Evolutionary conservation across 257 asterid species (phyloP), one percentile per base, ranked within the genome.

Genomic region (Phtheirospermum japonicum): DNA sequence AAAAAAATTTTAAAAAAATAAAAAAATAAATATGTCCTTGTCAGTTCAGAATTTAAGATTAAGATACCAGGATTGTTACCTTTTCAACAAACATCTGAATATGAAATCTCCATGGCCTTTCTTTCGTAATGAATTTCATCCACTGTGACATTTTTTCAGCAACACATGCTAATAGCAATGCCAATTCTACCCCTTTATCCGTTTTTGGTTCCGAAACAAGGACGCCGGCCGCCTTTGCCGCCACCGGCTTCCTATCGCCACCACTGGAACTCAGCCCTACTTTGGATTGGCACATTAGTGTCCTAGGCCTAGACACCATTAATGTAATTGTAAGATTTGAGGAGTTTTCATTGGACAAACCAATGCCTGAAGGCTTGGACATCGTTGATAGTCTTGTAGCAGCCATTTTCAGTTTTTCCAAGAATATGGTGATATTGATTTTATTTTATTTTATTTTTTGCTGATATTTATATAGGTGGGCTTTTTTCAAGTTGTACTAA

Each of bases 41-140:
- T n/a, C n/a, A n/a, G n/a, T n/a, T n/a, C n/a, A n/a, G n/a, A n/a
- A n/a, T n/a, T n/a, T n/a, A n/a, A n/a, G n/a, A n/a, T n/a, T n/a
- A 67, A 59, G 40, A 49, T 23, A 4, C 7, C 28, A 17, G 42
- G 52, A 14, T 61, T 9, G 0, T 16, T 14, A 90, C 96, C 95
- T 88, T 90, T 64, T 90, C 91, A 18, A 85, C 30, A 28, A 71
- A 66, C 81, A 79, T 76, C 75, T 90, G 86, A 31, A 76, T 10
- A 46, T 74, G 48, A 42, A 81, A 80, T 20, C 75, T 77, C 83
- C 77, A 69, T 2, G 85, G 76, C 65, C 59, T 77, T 64, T 26
- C 45, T 69, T 62, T 67, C 9, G 51, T 55, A 12, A 80, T 16
- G 13, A 64, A 39, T 68, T 71, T 78, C 54, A 60, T 52, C 66